These are phyloP conservation scores for Epichloe aotearoae DNA, from an alignment of 2,329 filamentous ascomycete genomes.

Conservation along the genomic window DNA sequence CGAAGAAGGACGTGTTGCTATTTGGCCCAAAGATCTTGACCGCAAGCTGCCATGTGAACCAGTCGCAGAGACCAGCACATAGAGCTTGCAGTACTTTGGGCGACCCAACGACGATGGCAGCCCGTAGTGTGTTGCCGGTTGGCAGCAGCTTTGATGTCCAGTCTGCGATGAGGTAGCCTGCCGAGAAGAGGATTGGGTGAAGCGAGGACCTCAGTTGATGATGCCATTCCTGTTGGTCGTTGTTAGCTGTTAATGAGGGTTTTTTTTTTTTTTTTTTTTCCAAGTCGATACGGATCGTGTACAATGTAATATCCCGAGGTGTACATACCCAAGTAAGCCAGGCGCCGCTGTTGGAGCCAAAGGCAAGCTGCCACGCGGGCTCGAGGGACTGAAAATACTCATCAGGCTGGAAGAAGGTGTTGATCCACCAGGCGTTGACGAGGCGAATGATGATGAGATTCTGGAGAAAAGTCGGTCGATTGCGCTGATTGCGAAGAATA, in stretches of 20 bases:
- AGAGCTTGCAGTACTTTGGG: conserved; percentile 67
- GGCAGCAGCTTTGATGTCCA: conserved; percentile 40
- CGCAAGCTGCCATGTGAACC: conserved; percentile 76
- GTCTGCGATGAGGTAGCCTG: conserved; percentile 53
- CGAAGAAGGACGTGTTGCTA: conserved; percentile 51
- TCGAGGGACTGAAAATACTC: conserved; percentile 95
- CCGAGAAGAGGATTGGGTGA: conserved; percentile 78
- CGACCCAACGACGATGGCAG: conserved; percentile 54
- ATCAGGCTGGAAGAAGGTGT: conserved; percentile 95
- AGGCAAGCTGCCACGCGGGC: conserved; percentile 81
- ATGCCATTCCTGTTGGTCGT: conserved; percentile 71
- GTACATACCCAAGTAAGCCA: conserved; percentile 87
- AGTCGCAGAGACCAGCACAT: conserved; percentile 68
- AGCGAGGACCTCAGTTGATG: conserved; percentile 77
- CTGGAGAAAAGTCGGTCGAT: conserved; percentile 16
- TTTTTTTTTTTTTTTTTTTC: not conserved
- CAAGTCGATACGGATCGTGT: conserved; percentile 2
- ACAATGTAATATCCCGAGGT: conserved; percentile 3
- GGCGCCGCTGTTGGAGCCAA: conserved; percentile 62
- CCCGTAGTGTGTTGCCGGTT: conserved; percentile 40
- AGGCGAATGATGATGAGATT: conserved; percentile 56
- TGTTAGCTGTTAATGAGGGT: not conserved
- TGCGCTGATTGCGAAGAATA: conserved; percentile 7
- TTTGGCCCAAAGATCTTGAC: conserved; percentile 55
- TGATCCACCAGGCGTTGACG: conserved; percentile 62